Percentiles rank a stretch among this genome's conserved stretches.
phyloP scores from a whole-genome alignment of 352 stramenopile genomes.

The Phytophthora melonis region DNA sequence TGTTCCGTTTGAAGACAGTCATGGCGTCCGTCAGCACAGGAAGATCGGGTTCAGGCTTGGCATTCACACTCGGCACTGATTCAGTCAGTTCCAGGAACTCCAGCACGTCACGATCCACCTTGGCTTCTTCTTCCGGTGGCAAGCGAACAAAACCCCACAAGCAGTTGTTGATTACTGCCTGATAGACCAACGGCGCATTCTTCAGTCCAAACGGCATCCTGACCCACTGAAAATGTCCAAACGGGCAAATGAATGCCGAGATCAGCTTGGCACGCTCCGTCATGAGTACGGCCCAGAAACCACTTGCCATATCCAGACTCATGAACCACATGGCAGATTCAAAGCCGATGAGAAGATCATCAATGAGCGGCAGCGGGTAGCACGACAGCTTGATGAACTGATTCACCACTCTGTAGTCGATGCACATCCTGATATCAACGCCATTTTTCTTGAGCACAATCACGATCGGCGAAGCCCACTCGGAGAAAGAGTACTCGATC shows the following conservation, averaged over 20 bases:
- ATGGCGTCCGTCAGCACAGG: neutral
- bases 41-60: neutral
- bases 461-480: neutral
- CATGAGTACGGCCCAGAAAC: neutral
- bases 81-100: neutral
- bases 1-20: neutral
- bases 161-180: conserved; percentile 3
- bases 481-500: neutral
- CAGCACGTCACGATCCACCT: neutral
- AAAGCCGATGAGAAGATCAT: conserved; percentile 1
- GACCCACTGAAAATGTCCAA: conserved; percentile 3
- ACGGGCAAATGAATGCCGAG: conserved; percentile 1
- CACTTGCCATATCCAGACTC: conserved; percentile 1
- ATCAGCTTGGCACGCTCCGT: neutral
- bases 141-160: conserved; percentile 5
- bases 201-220: conserved; percentile 1
- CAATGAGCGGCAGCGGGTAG: neutral
- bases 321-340: conserved; percentile 5
- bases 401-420: neutral
- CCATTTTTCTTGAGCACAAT: neutral
- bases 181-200: neutral
- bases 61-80: neutral
- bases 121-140: neutral
- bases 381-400: neutral
- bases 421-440: neutral